Percentiles rank a stretch among this genome's conserved stretches.
Evolutionary conservation across 1,284 basidiomycete genomes (phyloP).

Genomic region (Apiotrichum veenhuisii): DNA sequence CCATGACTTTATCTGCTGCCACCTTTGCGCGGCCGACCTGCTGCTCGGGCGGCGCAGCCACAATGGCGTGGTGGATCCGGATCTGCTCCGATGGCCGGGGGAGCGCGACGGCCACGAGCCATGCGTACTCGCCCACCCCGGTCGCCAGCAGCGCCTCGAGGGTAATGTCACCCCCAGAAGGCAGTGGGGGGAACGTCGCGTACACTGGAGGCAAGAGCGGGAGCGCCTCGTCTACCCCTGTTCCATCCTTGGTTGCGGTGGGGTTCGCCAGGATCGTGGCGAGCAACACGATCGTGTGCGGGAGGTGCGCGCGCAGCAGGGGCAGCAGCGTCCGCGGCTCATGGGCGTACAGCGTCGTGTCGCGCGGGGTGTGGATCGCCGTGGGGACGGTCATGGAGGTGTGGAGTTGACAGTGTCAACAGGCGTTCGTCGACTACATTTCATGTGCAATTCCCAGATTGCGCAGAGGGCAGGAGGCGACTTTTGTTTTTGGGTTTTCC

Average conservation of each 20-base stretch:
- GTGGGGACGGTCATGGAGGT: background rate
- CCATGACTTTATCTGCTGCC: background rate
- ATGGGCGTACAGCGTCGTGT: constrained; percentile 16
- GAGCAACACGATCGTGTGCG: constrained; percentile 13
- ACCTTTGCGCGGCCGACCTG: background rate
- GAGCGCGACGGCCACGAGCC: constrained; percentile 20
- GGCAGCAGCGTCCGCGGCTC: constrained; percentile 15
- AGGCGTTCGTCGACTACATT: too few relatives aligned
- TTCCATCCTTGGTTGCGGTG: background rate
- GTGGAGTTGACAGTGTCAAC: too few relatives aligned
- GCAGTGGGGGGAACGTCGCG: constrained; percentile 7
- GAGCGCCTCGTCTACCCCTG: background rate
- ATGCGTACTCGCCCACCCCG: constrained; percentile 2
- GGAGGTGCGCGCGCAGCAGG: constrained; percentile 18
- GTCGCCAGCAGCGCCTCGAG: background rate
- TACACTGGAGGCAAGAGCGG: constrained; percentile 1
- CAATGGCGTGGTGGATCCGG: constrained; percentile 22
- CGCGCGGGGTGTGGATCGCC: too few relatives aligned
- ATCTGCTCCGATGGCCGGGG: constrained; percentile 18
- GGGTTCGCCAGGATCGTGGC: constrained; percentile 14
- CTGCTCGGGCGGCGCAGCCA: background rate
- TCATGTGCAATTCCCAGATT: too few relatives aligned
- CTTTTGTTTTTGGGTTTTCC: too few relatives aligned
- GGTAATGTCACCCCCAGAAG: background rate
- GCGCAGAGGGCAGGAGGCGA: too few relatives aligned